phyloP scores from a whole-genome alignment of 805 yeast genomes.

The Candida corydali region DNA sequence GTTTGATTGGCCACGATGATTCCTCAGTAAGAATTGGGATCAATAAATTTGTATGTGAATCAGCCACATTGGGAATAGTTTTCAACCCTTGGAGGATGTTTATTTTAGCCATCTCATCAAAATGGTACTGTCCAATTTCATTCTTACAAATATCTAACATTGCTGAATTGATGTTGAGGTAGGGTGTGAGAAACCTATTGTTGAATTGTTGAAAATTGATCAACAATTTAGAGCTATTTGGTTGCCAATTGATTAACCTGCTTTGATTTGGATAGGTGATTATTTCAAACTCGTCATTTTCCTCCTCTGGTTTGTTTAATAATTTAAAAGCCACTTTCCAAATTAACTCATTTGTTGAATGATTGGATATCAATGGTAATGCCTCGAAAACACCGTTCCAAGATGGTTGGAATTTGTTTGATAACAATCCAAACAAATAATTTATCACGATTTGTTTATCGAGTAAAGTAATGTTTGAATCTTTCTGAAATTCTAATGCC shows the following conservation, averaged over 20 bases:
- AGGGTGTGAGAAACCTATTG: conserved; percentile 21
- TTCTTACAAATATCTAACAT: conserved; percentile 33
- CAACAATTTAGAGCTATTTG: conserved; percentile 43
- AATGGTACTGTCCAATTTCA: conserved; percentile 31
- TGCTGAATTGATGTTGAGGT: conserved; percentile 28
- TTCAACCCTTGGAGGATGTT: conserved; percentile 56
- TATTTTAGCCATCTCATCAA: conserved; percentile 46
- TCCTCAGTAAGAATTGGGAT: conserved; percentile 51
- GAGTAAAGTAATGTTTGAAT: conserved; percentile 11
- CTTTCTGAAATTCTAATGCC: conserved; percentile 36
- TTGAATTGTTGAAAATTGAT: conserved; percentile 32
- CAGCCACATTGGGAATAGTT: conserved; percentile 65
- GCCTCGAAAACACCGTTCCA: conserved; percentile 75
- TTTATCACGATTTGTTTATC: conserved; percentile 29
- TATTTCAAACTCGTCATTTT: conserved; percentile 11
- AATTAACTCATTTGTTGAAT: conserved; percentile 32
- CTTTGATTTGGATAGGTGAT: conserved; percentile 6
- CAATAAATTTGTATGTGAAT: conserved; percentile 51
- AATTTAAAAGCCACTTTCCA: conserved; percentile 54
- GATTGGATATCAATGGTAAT: conserved; percentile 37
- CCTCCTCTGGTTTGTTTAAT: conserved; percentile 14
- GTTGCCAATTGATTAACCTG: conserved; percentile 32
- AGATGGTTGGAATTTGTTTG: conserved; percentile 76
- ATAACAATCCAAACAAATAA: conserved; percentile 55
- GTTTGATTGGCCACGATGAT: conserved; percentile 42